These are phyloP conservation scores for Phytophthora syringae DNA, from an alignment of 352 stramenopile genomes.

Conservation along the genomic window DNA sequence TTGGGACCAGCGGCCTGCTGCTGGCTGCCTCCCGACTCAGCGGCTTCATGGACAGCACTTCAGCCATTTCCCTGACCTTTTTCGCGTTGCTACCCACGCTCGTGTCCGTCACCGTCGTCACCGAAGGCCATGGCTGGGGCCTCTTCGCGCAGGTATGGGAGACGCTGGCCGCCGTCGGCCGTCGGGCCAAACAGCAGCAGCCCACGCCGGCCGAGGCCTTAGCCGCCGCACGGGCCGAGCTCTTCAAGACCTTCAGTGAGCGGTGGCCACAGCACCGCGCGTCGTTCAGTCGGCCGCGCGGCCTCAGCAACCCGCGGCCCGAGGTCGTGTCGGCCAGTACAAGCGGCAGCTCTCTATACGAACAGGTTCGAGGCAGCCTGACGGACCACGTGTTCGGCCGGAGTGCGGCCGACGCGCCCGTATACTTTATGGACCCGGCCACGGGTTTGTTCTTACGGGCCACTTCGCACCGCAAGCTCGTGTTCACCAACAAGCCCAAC, in stretches of 20 bases:
- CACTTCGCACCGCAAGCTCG: slow-evolving; percentile 69
- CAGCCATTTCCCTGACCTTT: slow-evolving; percentile 50
- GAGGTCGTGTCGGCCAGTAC: slow-evolving; percentile 47
- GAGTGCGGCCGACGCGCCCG: slow-evolving; percentile 43
- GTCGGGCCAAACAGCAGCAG: slow-evolving; percentile 9
- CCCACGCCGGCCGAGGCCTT: slow-evolving; percentile 30
- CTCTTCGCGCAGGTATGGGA: slow-evolving; percentile 40
- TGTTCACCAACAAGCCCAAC: slow-evolving; percentile 65
- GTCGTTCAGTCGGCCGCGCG: slow-evolving; percentile 30
- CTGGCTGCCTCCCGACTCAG: slow-evolving; percentile 4
- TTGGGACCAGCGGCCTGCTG: slow-evolving; percentile 35
- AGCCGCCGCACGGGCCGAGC: slow-evolving; percentile 41
- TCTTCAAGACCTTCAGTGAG: slow-evolving; percentile 54
- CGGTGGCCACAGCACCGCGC: slow-evolving; percentile 38
- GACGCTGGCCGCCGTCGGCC: slow-evolving; percentile 35
- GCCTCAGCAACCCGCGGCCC: slow-evolving; percentile 33
- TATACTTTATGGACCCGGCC: slow-evolving; percentile 74
- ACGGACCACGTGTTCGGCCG: slow-evolving; percentile 61
- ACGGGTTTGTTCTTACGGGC: slow-evolving; percentile 63
- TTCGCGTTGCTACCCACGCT: slow-evolving; percentile 61
- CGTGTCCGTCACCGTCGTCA: slow-evolving; percentile 46
- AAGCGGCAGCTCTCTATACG: slow-evolving; percentile 69
- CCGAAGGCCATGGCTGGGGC: slow-evolving; percentile 40
- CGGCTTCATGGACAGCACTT: slow-evolving; percentile 7
- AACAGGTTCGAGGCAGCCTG: slow-evolving; percentile 64